Conservation (phyloP, 257 asterid species). For the Gentiana macrophylla region DNA sequence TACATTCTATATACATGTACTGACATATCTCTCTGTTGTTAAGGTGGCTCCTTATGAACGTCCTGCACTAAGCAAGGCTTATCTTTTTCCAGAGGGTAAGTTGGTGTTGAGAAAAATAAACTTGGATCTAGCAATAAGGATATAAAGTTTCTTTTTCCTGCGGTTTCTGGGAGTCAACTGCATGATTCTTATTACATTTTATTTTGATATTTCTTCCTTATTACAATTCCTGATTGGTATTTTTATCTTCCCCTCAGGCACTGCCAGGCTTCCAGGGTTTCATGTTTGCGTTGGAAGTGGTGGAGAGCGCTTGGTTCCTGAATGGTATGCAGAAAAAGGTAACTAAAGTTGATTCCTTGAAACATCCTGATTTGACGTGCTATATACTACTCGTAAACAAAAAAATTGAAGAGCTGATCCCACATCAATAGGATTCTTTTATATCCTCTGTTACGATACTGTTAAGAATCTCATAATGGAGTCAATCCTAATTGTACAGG, state of each 20-base stretch:
- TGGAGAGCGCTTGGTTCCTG: constrained; percentile 92
- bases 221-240: not conserved
- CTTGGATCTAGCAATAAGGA: too few relatives aligned
- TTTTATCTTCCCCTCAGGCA: constrained; percentile 36
- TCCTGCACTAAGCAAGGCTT: constrained; percentile 93
- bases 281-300: constrained; percentile 97
- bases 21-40: constrained; percentile 6
- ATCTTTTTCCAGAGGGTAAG: constrained; percentile 93
- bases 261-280: constrained; percentile 96
- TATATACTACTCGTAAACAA: not conserved
- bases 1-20: constrained; percentile 1
- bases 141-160: not conserved
- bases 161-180: not conserved
- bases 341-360: not conserved
- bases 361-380: not conserved
- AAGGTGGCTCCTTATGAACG: constrained; percentile 99
- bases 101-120: constrained; percentile 11
- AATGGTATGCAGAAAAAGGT: constrained; percentile 97
- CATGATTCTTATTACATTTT: too few relatives aligned
- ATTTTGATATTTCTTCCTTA: not conserved
- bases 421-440: not conserved
- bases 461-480: constrained; percentile 9
- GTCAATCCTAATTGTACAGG: constrained; percentile 37
- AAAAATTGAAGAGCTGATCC: too few relatives aligned
- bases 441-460: not conserved